Percentiles rank a stretch among this genome's conserved stretches.
These are phyloP conservation scores for Oryza brachyantha DNA, from an alignment of 176 grass and related monocot genomes.

Conservation along the genomic window DNA sequence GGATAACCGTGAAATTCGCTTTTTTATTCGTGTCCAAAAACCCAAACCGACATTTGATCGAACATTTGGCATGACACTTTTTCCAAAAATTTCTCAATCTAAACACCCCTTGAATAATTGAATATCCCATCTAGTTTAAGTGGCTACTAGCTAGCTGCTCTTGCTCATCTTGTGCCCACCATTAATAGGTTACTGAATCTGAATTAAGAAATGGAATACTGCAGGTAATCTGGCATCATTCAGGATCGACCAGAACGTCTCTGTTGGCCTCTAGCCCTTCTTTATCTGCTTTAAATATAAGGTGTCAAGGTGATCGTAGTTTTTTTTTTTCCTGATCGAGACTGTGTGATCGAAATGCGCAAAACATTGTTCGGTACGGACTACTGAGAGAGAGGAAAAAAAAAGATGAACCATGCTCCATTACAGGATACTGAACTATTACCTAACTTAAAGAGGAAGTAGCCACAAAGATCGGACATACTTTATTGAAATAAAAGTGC, in stretches of 20 bases:
- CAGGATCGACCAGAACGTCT: not conserved
- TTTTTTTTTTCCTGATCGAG: not conserved
- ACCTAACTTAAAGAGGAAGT: constrained; percentile 25
- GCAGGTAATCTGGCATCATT: not conserved
- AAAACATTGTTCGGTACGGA: not conserved
- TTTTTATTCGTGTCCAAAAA: no score
- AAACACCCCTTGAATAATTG: no score
- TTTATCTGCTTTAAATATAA: not conserved
- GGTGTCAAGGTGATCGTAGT: not conserved
- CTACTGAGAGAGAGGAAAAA: not conserved
- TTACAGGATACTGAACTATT: not conserved
- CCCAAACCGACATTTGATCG: no score
- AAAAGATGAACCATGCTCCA: not conserved
- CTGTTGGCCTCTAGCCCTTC: not conserved
- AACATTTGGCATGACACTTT: no score
- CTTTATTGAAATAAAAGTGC: not conserved
- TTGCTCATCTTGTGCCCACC: not conserved
- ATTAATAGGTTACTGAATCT: not conserved
- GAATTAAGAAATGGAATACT: no score
- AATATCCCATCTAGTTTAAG: no score
- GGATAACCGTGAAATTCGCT: no score
- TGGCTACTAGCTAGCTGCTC: no score
- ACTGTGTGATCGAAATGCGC: not conserved
- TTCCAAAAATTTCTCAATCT: no score
- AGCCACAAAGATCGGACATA: not conserved